Base-by-base conservation (phyloP, 2,329 filamentous ascomycete genomes). In the Lachnellula arida region DNA sequence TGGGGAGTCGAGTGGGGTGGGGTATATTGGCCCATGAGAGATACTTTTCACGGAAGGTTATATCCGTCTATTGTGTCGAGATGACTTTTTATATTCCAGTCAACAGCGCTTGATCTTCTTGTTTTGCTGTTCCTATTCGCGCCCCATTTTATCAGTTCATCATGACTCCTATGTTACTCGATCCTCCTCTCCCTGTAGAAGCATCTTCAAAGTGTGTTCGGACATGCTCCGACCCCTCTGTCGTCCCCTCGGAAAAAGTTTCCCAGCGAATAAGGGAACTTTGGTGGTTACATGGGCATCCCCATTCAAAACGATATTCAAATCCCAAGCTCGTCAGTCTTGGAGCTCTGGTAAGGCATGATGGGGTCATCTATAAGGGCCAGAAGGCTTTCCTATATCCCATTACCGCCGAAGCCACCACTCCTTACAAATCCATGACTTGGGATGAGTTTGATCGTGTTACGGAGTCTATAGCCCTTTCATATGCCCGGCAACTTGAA, bases 261-360 rank as follows among this genome's bases (percentile, higher is more conserved):
- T 61, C 65, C 12, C 60, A 61, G 46, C 59, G 59, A 44, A 57
- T 60, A 2, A 65, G 62, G 46, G 62, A 67, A 11, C 59, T 69
- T n/a, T 71, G 68, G 67, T 65, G 59, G 55, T 53, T 68, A 15
- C 68, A 71, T 57, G 69, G 69, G 4, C 61, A 69, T 51, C 66
- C 65, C 50, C 66, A 68, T 54, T 67, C 63, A 11, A 65, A 60
- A 25, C 62, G 67, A 44, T 70, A 68, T 57, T 59, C 62, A 4
- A 54, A 71, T 54, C 62, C 64, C 22, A 63, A 61, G 14, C 59
- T 71, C 19, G 59, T 62, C 50, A 70, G 65, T 47, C 55, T 71
- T 28, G 60, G 60, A 53, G 64, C 67, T 49, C 57, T 71, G 39
- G 59, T 70, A 12, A 59, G 63, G 15, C 62, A 67, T 56, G 62